phyloP scores from a whole-genome alignment of 768 basidiomycete genomes.

The Auricularia heimuer region DNA sequence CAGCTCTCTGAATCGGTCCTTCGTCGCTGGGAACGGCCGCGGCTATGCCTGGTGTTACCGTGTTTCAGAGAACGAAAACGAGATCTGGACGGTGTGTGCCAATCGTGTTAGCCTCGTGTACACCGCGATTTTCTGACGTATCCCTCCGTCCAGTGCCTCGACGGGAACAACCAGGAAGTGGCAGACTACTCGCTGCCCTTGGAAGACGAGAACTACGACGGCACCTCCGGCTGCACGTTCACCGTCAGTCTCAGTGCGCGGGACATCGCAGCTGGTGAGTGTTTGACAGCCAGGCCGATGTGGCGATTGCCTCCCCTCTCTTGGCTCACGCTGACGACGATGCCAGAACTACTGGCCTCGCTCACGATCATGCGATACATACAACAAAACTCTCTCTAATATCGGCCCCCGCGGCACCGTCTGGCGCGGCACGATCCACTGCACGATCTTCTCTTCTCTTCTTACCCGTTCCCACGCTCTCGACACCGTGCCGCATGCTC shows the following conservation, averaged over 20 bases:
- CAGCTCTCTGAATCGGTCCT: background rate
- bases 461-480: background rate
- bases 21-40: background rate
- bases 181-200: background rate
- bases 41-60: background rate
- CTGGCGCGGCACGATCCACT: background rate
- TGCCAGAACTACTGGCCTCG: background rate
- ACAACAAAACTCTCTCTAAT: background rate
- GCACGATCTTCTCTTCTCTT: background rate
- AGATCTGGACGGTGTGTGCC: background rate
- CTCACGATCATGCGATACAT: constrained; percentile 2
- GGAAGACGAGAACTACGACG: background rate
- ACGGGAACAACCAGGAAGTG: background rate
- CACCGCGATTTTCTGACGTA: background rate
- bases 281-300: background rate
- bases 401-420: background rate
- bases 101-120: background rate
- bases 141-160: background rate
- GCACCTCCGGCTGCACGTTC: background rate
- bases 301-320: background rate
- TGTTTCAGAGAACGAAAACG: background rate
- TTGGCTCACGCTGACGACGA: background rate
- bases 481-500: no score
- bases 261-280: background rate
- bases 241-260: background rate